Evolutionary conservation across 805 yeast genomes (phyloP).

Genomic region (Yamadazyma laniorum): DNA sequence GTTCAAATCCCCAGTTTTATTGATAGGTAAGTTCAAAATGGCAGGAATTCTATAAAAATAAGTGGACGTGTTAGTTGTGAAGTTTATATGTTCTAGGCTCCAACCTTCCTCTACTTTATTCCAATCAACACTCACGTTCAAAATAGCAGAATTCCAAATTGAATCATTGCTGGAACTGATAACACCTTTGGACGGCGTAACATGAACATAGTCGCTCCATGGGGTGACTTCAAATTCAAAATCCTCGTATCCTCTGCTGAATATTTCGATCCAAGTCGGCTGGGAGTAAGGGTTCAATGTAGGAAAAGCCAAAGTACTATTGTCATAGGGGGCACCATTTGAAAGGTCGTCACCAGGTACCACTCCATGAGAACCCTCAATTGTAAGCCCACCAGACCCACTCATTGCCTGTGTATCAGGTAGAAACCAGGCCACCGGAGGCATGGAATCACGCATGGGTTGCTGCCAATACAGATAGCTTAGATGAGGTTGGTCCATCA

Average conservation of each 20-base stretch:
- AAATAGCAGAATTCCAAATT: constrained; percentile 16
- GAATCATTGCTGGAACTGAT: constrained; percentile 14
- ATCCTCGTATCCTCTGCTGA: constrained; percentile 17
- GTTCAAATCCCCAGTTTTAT: constrained; percentile 12
- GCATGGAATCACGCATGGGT: constrained; percentile 18
- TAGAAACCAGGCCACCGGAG: constrained; percentile 12
- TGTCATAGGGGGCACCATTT: constrained; percentile 15
- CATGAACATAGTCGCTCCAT: constrained; percentile 11
- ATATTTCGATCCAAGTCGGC: constrained; percentile 16
- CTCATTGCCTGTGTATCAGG: constrained; percentile 9
- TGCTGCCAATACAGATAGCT: constrained; percentile 19
- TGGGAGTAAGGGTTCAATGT: constrained; percentile 15
- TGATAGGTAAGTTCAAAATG: constrained; percentile 14
- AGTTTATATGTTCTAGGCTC: constrained; percentile 13
- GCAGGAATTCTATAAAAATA: constrained; percentile 11
- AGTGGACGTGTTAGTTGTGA: constrained; percentile 13
- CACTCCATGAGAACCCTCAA: constrained; percentile 16
- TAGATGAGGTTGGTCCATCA: constrained; percentile 20
- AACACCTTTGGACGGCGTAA: constrained; percentile 12
- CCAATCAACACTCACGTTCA: constrained; percentile 19
- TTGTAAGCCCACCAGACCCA: constrained; percentile 15
- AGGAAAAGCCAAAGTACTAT: constrained; percentile 17
- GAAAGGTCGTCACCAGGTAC: constrained; percentile 18
- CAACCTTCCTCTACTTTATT: constrained; percentile 14
- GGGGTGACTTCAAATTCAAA: constrained; percentile 15